These are phyloP conservation scores for Phalaenopsis hybrid DNA, from an alignment of 116 monocot species.

Conservation along the genomic window DNA sequence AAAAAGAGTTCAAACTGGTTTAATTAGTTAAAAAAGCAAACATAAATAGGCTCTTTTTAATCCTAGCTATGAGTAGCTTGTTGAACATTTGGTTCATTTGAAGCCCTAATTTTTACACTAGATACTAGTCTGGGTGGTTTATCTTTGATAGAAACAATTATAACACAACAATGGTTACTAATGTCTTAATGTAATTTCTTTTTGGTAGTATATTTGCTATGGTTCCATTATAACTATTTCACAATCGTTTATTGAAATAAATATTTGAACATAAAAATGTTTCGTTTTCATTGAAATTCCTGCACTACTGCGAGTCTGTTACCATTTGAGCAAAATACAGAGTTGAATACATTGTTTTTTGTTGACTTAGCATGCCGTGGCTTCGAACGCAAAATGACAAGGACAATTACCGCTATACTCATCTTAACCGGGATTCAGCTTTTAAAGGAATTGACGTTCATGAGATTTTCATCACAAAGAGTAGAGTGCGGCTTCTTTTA, in stretches of 20 bases:
- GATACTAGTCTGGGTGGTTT: background rate
- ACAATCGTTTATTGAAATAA: background rate
- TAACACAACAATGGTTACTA: background rate
- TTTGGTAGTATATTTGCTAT: background rate
- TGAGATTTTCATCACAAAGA: slow-evolving; percentile 4
- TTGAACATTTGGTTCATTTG: too few species aligned
- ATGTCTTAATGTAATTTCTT: background rate
- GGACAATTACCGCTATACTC: background rate
- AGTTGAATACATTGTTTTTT: background rate
- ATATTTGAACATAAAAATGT: background rate
- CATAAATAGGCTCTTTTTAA: too few species aligned
- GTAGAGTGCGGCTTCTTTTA: slow-evolving; percentile 3
- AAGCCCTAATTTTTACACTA: background rate
- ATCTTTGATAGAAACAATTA: background rate
- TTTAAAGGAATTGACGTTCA: slow-evolving; percentile 11
- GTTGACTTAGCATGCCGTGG: background rate
- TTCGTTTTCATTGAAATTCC: background rate
- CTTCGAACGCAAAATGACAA: background rate
- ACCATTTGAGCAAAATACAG: background rate
- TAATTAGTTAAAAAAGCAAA: too few species aligned
- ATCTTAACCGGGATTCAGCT: background rate
- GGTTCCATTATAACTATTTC: background rate
- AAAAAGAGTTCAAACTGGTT: too few species aligned
- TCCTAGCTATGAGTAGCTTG: too few species aligned
- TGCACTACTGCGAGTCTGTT: background rate